Evolutionary conservation across 2,329 filamentous ascomycete species (phyloP), one percentile per base, ranked within the genome.

Genomic region (Colletotrichum kahawae): DNA sequence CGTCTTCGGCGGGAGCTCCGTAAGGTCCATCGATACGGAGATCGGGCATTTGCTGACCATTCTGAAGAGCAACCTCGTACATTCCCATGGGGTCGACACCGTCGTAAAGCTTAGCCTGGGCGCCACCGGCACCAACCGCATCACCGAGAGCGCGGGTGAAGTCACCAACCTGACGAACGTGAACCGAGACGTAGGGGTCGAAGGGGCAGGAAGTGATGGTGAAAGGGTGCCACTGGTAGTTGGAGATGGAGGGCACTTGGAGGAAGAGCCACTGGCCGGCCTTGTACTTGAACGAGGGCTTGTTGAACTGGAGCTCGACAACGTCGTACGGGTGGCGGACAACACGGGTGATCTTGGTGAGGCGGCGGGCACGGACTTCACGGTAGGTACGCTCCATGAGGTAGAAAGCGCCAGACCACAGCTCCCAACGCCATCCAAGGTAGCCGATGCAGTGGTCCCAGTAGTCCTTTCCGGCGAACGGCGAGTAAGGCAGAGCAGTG

Each of bases 121-220:
- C 93, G 7, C 91, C 88, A 79, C 96, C 97, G 34, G 96, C 97
- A 83, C 97, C 97, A n/a, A 98, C 91, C 12, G 96, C 95, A 80
- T 98, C 95, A 82, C 95, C 97, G n/a, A 99, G 91, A n/a, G 93
- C 92, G 76, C 93, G 92, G 14, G 97, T 99, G 82, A 98, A 99
- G 86, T 99, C 97, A 78, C 97, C 97, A 8, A 98, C 96, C 87
- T 98, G 97, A 64, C 97, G 94, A 74, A 99, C 93, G 84, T 99
- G 97, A 34, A 99, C 91, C 51, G 95, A 98, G 78, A 98, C 92
- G 82, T 98, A 98, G 1, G 95, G 94, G 80, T 99, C 97, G 82
- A 95, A 97, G 7, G 97, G 97, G 85, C 97, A 99, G 12, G 97
- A 98, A 4, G 97, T 99, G 84, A 99, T 98, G 81, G 97, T 99